A percentile compares a stretch with the other conserved stretches of the same genome.
These are phyloP conservation scores for Mucor irregularis DNA, from an alignment of 371 early-diverging fungal species.

Conservation along the genomic window DNA sequence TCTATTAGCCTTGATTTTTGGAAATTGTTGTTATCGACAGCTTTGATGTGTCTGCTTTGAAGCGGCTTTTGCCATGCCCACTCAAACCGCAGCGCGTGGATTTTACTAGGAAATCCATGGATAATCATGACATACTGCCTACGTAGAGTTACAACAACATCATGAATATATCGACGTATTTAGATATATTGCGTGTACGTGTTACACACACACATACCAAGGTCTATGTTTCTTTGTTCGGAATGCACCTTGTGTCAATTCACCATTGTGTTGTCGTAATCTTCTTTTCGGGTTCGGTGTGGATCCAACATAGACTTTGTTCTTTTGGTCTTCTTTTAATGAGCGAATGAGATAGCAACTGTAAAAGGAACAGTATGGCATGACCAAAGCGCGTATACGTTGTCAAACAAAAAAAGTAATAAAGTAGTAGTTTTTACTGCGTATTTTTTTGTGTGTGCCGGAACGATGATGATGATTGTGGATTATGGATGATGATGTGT, in stretches of 20 bases:
- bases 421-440: too few relatives aligned
- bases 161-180: not conserved
- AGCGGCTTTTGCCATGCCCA: constrained; percentile 32
- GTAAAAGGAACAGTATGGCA: constrained; percentile 22
- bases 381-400: not conserved
- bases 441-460: too few relatives aligned
- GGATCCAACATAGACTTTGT: constrained; percentile 27
- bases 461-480: too few relatives aligned
- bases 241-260: constrained; percentile 29
- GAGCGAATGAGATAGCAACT: constrained; percentile 30
- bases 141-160: not conserved
- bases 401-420: not conserved
- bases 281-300: constrained; percentile 26
- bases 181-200: not conserved
- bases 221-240: constrained; percentile 20
- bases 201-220: constrained; percentile 18
- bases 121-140: constrained; percentile 29
- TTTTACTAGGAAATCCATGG: constrained; percentile 23
- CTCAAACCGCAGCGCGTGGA: constrained; percentile 25
- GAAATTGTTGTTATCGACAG: not conserved
- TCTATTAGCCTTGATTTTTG: not conserved
- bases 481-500: too few relatives aligned
- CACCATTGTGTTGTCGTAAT: constrained; percentile 29
- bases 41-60: constrained; percentile 19
- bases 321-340: constrained; percentile 16